These are phyloP conservation scores for Ehretia macrophylla DNA, from an alignment of 257 asterid genomes.

Conservation along the genomic window DNA sequence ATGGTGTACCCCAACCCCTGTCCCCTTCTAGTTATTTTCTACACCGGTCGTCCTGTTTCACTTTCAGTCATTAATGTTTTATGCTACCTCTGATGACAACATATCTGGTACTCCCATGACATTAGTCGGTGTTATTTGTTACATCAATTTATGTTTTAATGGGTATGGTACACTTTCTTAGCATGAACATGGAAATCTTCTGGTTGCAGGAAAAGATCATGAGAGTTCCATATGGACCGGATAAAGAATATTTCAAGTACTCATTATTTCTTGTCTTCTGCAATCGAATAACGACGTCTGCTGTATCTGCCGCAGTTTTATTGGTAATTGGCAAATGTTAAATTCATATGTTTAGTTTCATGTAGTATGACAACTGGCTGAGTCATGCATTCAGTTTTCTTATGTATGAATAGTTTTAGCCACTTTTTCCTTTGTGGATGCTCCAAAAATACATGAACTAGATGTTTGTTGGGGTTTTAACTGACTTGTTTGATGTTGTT, in stretches of 20 bases:
- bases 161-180: background rate
- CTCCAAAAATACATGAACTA: slow-evolving; percentile 6
- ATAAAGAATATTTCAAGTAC: slow-evolving; percentile 68
- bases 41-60: too few relatives aligned
- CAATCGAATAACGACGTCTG: slow-evolving; percentile 94
- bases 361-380: background rate
- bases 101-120: background rate
- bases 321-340: slow-evolving; percentile 51
- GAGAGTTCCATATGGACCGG: slow-evolving; percentile 91
- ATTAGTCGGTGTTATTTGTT: background rate
- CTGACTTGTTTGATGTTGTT: background rate
- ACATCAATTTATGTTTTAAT: background rate
- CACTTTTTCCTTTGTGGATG: background rate
- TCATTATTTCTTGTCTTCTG: slow-evolving; percentile 96
- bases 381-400: background rate
- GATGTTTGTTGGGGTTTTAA: slow-evolving; percentile 10
- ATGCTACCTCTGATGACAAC: too few relatives aligned
- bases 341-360: slow-evolving; percentile 4
- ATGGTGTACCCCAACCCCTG: too few relatives aligned
- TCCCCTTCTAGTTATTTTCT: too few relatives aligned
- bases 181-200: slow-evolving; percentile 13
- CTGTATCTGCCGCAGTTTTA: slow-evolving; percentile 76
- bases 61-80: too few relatives aligned
- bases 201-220: slow-evolving; percentile 90
- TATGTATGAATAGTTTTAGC: background rate